A percentile compares a stretch with the other conserved stretches of the same genome.
Evolutionary conservation across 129 eudicot genomes (phyloP).

Genomic region (Dittrichia graveolens): DNA sequence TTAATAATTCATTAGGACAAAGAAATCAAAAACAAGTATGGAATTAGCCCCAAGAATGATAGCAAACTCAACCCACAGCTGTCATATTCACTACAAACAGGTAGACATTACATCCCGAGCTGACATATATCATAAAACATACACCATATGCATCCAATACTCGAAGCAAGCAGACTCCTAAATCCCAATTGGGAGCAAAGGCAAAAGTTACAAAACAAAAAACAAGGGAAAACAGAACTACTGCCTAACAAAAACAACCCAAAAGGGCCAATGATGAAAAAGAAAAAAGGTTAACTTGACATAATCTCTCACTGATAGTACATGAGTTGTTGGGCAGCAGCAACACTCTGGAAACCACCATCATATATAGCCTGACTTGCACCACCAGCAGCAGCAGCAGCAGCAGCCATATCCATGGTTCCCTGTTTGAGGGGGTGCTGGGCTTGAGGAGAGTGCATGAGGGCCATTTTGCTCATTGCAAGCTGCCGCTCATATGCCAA

Average conservation of each 20-base stretch:
- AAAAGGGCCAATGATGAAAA: not conserved
- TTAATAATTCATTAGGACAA: not conserved
- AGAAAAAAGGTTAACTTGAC: not conserved
- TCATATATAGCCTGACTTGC: constrained; percentile 86
- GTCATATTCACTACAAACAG: not conserved
- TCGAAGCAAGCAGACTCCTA: too few species aligned
- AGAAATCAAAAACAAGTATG: not conserved
- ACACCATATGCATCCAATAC: too few species aligned
- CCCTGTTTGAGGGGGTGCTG: constrained; percentile 65
- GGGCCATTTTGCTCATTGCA: constrained; percentile 74
- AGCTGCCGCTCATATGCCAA: constrained; percentile 71
- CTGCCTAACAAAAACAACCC: not conserved
- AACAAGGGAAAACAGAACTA: not conserved
- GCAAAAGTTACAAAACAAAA: not conserved
- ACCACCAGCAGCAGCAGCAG: too few species aligned
- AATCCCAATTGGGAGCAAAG: not conserved
- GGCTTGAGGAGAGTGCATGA: constrained; percentile 69
- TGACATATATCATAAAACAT: not conserved
- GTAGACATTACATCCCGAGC: not conserved
- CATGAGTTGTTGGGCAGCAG: constrained; percentile 93
- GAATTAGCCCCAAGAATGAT: too few species aligned
- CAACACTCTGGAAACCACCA: constrained; percentile 72
- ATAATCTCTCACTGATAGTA: constrained; percentile 62
- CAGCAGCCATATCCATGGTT: constrained; percentile 69
- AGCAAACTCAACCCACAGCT: not conserved